Base-by-base conservation (phyloP, 805 yeast genomes). In the Zygosaccharomyces lentus region DNA sequence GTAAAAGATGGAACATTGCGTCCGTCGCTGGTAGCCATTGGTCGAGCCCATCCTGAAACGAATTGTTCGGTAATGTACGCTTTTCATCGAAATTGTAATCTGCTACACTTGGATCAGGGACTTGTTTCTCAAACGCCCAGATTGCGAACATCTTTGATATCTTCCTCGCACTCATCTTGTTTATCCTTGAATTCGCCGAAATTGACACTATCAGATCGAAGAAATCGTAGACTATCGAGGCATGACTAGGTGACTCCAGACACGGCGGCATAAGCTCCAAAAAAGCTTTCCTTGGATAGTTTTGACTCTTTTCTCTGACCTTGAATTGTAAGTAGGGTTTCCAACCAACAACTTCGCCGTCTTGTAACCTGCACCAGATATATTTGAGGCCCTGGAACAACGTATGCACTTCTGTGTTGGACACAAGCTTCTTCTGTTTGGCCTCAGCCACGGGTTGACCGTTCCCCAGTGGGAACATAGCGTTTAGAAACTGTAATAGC, bases 141-240 rank as follows among this genome's bases (percentile, higher is more conserved):
- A 87, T 67, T 6, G 91, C 90, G 32, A 91, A 83, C 80, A 89
- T 76, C 53, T 85, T 82, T 9, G 93, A 74, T 13, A 89, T 75
- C 59, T 87, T 87, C 39, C 89, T 74, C 0, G 93, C 95, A 57
- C 86, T 80, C 72, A 89, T 68, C 57, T 84, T 80, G 58, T 88
- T 87, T 34, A 80, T 78, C 55, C 81, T 84, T 2, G 95, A 80
- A 65, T 87, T 85, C 8, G 95, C 80, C 0, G 95, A 81, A 34
- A 89, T 67, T 9, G 88, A 75, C 9, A 87, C 85, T 36, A 90
- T 67, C 29, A 89, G 72, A 59, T 89, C 96, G 56, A 88, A 76
- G 57, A 88, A 90, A 61, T 87, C 95, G 62, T 86, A 87, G 4
- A 87, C 91, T 4, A 90, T 87, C 1, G 93, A 82, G 0, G 96